phyloP scores from a whole-genome alignment of 164 flowering plant species.

The Dillenia turbinata region DNA sequence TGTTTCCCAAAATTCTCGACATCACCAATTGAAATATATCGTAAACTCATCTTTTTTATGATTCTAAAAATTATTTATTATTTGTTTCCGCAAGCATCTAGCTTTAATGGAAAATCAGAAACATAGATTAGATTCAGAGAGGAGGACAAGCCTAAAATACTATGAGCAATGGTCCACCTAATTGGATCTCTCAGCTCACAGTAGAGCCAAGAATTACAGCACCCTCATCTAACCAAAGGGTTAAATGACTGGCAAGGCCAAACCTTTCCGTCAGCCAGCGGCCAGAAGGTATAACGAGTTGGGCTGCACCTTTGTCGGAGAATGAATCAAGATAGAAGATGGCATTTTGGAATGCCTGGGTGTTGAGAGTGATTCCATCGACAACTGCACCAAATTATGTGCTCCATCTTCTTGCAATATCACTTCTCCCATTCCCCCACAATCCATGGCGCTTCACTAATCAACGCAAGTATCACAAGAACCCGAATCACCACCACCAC shows the following conservation, averaged over 20 bases:
- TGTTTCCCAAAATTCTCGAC: no score
- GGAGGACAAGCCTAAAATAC: no score
- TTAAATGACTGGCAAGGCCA: slow-evolving; percentile 68
- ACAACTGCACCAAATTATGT: slow-evolving; percentile 87
- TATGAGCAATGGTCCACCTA: no score
- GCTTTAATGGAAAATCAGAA: no score
- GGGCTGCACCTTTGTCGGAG: slow-evolving; percentile 81
- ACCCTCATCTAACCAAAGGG: slow-evolving; percentile 56
- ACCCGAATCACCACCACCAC: slow-evolving; percentile 25
- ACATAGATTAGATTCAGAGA: no score
- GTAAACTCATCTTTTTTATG: no score
- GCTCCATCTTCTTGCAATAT: slow-evolving; percentile 25
- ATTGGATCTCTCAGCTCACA: slow-evolving; percentile 19
- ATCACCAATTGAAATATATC: no score
- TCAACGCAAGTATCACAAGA: slow-evolving; percentile 40
- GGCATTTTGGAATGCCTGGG: slow-evolving; percentile 79
- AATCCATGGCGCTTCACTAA: slow-evolving; percentile 32
- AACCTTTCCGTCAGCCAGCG: slow-evolving; percentile 80
- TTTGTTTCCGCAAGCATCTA: no score
- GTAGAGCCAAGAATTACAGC: slow-evolving; percentile 73
- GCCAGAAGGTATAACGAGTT: slow-evolving; percentile 75
- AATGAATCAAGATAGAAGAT: slow-evolving; percentile 75
- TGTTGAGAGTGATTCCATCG: slow-evolving; percentile 76
- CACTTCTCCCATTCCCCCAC: slow-evolving; percentile 19
- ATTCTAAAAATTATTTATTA: no score